Base-by-base conservation (phyloP, 2,329 filamentous ascomycete species). In the Arthroderma sp. region DNA sequence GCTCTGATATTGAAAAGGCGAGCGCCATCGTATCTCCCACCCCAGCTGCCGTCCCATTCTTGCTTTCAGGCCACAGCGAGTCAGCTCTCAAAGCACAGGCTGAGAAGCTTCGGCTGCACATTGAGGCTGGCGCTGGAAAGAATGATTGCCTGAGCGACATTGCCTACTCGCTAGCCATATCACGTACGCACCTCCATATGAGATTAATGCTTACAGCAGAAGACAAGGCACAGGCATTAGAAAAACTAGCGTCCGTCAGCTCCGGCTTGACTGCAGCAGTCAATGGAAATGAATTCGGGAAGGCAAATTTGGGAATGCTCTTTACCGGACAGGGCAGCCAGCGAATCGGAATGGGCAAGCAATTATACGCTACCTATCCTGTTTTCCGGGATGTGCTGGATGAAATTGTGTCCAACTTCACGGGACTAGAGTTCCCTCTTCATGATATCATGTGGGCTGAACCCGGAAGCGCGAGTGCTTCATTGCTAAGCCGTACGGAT, bases 341-440 rank as follows among this genome's bases (percentile, higher is more conserved):
- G 47, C 54, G 57, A 38, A 47, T 55, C 10, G 54, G 53, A 6
- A 69, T 68, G 66, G 66, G 66, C 1, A 68, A 68, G 64, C 59
- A 60, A n/a, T 50, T 68, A n/a, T 68, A 68, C 40, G 56, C 51
- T 8, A 49, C 47, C 1, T 60, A 89, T 62, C 72, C 82, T 33
- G 89, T 96, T 29, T 91, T 91, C 51, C 87, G 86, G 70, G 46
- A 57, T 29, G 52, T 56, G 9, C 51, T 63, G 22, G 55, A 66
- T 37, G 46, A 51, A 11, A 57, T 66, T 42, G 55, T 42, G 9
- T 46, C 50, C 28, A 50, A 48, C 10, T 40, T 40, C 29, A 29
- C 38, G 5, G 27, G 22, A 5, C 56, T 56, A n/a, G 56, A 56
- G 0, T 57, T 62, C 30, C 59, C 56, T 5, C 50, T 53, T 1